These are phyloP conservation scores for Agaricus blazei DNA, from an alignment of 768 basidiomycete genomes.

Conservation along the genomic window DNA sequence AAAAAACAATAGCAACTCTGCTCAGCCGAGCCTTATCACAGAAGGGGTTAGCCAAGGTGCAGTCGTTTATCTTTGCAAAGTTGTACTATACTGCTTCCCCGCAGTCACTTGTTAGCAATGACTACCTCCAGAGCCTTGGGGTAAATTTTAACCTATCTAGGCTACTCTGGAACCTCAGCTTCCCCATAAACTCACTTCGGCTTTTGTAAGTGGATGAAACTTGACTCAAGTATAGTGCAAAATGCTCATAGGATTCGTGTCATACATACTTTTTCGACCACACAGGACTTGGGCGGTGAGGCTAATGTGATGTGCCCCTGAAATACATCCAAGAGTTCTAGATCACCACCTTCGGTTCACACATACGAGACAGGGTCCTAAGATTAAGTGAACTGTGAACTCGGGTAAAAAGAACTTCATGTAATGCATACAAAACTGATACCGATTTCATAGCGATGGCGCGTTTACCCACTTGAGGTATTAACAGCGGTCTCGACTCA, in stretches of 20 bases:
- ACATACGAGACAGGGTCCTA: too few relatives aligned
- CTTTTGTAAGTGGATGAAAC: not conserved
- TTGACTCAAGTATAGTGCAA: not conserved
- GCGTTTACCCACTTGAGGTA: too few relatives aligned
- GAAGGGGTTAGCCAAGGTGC: not conserved
- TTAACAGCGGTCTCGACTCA: too few relatives aligned
- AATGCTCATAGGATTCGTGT: not conserved
- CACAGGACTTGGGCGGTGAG: not conserved
- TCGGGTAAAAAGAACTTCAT: too few relatives aligned
- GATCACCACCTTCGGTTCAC: too few relatives aligned
- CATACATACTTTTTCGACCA: not conserved
- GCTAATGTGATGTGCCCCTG: too few relatives aligned
- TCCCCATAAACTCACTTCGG: constrained; percentile 3
- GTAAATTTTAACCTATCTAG: not conserved
- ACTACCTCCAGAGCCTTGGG: not conserved
- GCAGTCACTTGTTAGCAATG: not conserved
- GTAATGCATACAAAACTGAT: too few relatives aligned
- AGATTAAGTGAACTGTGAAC: too few relatives aligned
- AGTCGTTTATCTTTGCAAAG: not conserved
- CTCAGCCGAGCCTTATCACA: not conserved
- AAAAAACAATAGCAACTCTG: too few relatives aligned
- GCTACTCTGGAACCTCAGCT: not conserved
- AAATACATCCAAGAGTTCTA: too few relatives aligned
- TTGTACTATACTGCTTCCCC: not conserved
- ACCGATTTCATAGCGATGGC: too few relatives aligned